Evolutionary conservation across 768 basidiomycete genomes (phyloP).

Genomic region (Termitomyces sp.): DNA sequence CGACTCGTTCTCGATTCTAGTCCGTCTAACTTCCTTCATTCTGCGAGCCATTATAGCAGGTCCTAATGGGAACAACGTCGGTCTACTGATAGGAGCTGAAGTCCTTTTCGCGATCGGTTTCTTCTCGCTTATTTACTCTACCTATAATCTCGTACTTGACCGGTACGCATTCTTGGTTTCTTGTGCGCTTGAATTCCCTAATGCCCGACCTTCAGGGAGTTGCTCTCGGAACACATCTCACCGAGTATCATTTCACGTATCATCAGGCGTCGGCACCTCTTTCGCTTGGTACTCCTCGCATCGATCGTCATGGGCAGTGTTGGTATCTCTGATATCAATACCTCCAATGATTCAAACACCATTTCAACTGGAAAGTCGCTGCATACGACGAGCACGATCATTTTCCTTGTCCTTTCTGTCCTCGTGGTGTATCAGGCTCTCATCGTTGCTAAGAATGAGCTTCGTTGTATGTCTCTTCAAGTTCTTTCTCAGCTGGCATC

Average conservation of each 20-base stretch:
- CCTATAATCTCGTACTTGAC: constrained; percentile 32
- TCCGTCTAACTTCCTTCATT: constrained; percentile 28
- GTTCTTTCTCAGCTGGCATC: neutral
- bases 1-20: constrained; percentile 11
- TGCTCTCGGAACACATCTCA: constrained; percentile 2
- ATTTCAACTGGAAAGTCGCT: constrained; percentile 11
- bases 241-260: constrained; percentile 8
- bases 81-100: constrained; percentile 26
- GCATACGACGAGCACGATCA: constrained; percentile 19
- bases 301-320: constrained; percentile 22
- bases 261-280: constrained; percentile 17
- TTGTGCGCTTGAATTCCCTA: neutral
- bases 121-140: constrained; percentile 31
- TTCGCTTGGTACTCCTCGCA: constrained; percentile 12
- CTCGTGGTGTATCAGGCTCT: constrained; percentile 21
- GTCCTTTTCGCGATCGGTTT: constrained; percentile 33
- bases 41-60: constrained; percentile 27
- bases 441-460: constrained; percentile 10
- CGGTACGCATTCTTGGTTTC: constrained; percentile 20
- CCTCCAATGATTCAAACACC: constrained; percentile 7
- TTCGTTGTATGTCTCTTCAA: constrained; percentile 3
- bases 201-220: neutral
- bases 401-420: constrained; percentile 25
- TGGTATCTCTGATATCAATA: constrained; percentile 18
- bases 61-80: constrained; percentile 23